phyloP scores from a whole-genome alignment of 140 eudicot species.

The Senecio squalidus region DNA sequence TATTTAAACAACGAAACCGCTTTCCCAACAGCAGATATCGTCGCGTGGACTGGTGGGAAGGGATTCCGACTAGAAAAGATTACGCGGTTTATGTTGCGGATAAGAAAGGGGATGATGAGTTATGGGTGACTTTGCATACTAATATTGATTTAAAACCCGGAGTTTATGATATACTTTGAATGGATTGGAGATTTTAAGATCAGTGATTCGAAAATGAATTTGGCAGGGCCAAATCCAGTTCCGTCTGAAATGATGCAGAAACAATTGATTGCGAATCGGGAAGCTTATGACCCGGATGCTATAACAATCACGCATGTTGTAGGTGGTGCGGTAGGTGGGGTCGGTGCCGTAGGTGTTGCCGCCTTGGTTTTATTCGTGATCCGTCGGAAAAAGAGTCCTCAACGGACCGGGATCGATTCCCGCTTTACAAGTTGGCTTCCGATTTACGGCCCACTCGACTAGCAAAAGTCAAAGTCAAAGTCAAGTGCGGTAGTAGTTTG shows the following conservation, averaged over 20 bases:
- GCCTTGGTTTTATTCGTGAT: conserved; percentile 28
- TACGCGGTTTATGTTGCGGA: conserved; percentile 35
- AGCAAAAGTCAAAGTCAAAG: conserved; percentile 51
- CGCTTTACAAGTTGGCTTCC: conserved; percentile 58
- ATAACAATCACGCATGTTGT: conserved; percentile 15
- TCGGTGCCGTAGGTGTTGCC: conserved; percentile 49
- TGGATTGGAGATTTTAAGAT: conserved; percentile 65
- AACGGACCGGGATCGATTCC: conserved; percentile 35
- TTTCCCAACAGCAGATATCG: conserved; percentile 30
- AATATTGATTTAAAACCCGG: conserved; percentile 23
- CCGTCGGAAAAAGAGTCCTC: conserved; percentile 14
- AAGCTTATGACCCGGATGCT: conserved; percentile 18
- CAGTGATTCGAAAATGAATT: conserved; percentile 30
- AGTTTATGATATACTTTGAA: conserved; percentile 44
- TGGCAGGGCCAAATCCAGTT: conserved; percentile 59
- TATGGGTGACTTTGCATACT: conserved; percentile 53
- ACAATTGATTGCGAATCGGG: conserved; percentile 34
- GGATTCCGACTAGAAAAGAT: conserved; percentile 44
- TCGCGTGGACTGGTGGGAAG: conserved; percentile 36
- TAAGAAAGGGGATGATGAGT: conserved; percentile 25
- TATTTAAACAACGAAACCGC: conserved; percentile 61
- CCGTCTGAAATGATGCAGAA: conserved; percentile 52
- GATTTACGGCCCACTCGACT: conserved; percentile 41
- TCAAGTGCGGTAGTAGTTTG: conserved; percentile 38
- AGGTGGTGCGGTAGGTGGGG: conserved; percentile 59